Evolutionary conservation across 2,329 filamentous ascomycete genomes (phyloP).

Genomic region (Didymella glomerata): DNA sequence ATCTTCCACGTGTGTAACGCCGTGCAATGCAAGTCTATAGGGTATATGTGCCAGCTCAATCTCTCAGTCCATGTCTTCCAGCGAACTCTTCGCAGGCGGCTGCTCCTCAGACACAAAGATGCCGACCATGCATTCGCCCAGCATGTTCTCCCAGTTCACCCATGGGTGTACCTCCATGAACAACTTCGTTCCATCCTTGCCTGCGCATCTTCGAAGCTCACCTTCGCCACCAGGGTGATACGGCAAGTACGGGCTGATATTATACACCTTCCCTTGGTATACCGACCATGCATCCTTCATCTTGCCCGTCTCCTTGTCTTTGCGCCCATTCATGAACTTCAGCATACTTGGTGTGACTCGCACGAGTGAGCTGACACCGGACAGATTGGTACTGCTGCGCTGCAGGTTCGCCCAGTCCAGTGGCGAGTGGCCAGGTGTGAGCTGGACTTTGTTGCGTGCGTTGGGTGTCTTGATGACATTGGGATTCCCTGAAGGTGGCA

Average conservation of each 20-base stretch:
- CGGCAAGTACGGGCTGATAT: constrained; percentile 85
- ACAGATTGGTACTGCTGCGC: constrained; percentile 66
- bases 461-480: constrained; percentile 52
- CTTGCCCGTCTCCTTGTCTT: constrained; percentile 58
- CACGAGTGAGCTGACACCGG: constrained; percentile 63
- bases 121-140: constrained; percentile 68
- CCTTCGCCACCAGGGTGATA: constrained; percentile 90
- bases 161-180: constrained; percentile 72
- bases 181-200: constrained; percentile 72
- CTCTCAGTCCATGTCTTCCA: constrained; percentile 68
- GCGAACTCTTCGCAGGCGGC: constrained; percentile 31
- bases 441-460: constrained; percentile 71
- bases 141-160: constrained; percentile 74
- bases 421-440: constrained; percentile 91
- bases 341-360: constrained; percentile 85
- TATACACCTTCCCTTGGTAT: constrained; percentile 91
- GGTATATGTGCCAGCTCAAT: neutral
- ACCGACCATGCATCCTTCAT: constrained; percentile 85
- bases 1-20: neutral
- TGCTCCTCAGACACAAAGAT: constrained; percentile 67
- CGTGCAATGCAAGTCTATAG: neutral
- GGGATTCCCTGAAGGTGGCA: constrained; percentile 40
- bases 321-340: constrained; percentile 79
- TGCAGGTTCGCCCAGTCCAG: constrained; percentile 94
- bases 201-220: constrained; percentile 79